These are phyloP conservation scores for Sporothrix curviconia DNA, from an alignment of 2,329 filamentous ascomycete genomes.

Conservation along the genomic window DNA sequence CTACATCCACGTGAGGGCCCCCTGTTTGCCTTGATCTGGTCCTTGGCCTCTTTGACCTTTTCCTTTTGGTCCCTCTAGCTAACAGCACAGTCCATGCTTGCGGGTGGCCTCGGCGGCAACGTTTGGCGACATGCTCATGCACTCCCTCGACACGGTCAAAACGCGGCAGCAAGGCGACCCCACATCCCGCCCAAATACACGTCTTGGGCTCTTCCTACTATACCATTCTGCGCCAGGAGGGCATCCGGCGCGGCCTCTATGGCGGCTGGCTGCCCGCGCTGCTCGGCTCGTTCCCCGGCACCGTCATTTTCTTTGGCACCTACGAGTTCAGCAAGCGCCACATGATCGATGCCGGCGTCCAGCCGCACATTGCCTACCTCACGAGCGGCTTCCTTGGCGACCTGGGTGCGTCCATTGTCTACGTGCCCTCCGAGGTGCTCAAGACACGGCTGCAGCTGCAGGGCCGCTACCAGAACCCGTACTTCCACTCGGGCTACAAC, in stretches of 20 bases:
- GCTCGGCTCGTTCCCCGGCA: constrained; percentile 86
- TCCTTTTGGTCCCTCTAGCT: not conserved
- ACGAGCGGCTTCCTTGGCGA: constrained; percentile 87
- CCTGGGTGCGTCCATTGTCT: constrained; percentile 82
- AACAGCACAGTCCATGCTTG: constrained; percentile 72
- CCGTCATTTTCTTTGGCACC: constrained; percentile 88
- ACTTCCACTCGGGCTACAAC: constrained; percentile 92
- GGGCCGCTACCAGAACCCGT: constrained; percentile 89
- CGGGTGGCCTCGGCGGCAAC: constrained; percentile 87
- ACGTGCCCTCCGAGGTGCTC: constrained; percentile 94
- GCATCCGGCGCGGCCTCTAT: constrained; percentile 77
- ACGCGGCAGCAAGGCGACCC: constrained; percentile 96
- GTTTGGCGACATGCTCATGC: constrained; percentile 95
- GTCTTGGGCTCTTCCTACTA: constrained; percentile 85
- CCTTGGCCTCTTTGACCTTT: not conserved
- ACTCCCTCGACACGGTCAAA: constrained; percentile 97
- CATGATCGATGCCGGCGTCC: constrained; percentile 77
- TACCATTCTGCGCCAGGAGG: constrained; percentile 90
- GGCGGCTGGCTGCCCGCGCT: constrained; percentile 90
- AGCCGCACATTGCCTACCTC: constrained; percentile 79
- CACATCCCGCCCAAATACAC: constrained; percentile 86
- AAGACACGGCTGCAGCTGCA: constrained; percentile 96
- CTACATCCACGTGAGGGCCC: constrained; percentile 57
- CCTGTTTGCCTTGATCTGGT: not conserved
- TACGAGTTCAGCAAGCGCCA: constrained; percentile 93